phyloP scores from a whole-genome alignment of 441 rosid genomes.

The Metrosideros polymorpha region DNA sequence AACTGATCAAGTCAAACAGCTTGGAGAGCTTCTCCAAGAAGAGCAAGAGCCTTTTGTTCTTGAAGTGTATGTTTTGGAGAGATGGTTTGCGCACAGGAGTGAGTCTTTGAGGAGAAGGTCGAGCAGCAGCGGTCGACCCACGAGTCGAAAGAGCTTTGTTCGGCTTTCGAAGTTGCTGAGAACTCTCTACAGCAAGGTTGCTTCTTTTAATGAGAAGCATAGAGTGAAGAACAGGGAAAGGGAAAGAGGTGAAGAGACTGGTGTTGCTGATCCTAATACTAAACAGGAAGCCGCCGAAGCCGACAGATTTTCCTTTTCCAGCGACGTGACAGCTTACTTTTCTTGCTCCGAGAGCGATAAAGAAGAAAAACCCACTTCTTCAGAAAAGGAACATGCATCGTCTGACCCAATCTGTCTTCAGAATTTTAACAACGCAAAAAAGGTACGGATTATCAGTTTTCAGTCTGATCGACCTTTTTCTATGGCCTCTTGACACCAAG shows the following conservation, averaged over 20 bases:
- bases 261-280: not conserved
- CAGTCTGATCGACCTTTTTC: not conserved
- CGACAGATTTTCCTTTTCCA: constrained; percentile 21
- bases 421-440: not conserved
- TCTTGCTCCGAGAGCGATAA: constrained; percentile 27
- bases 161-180: constrained; percentile 14
- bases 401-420: not conserved
- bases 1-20: constrained; percentile 20
- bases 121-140: not conserved
- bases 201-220: constrained; percentile 6
- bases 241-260: constrained; percentile 1
- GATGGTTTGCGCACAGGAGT: constrained; percentile 12
- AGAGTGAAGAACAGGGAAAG: constrained; percentile 4
- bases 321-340: constrained; percentile 23
- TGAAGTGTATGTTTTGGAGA: constrained; percentile 30
- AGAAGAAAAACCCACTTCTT: constrained; percentile 22
- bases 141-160: constrained; percentile 14
- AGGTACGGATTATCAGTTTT: not conserved
- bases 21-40: constrained; percentile 41
- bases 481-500: not conserved
- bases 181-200: constrained; percentile 14
- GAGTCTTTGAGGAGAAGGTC: constrained; percentile 10
- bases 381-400: not conserved
- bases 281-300: constrained; percentile 14
- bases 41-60: constrained; percentile 52